Evolutionary conservation across 1,284 basidiomycete species (phyloP), one percentile per base, ranked within the genome.

Genomic region (Boletus smithii): DNA sequence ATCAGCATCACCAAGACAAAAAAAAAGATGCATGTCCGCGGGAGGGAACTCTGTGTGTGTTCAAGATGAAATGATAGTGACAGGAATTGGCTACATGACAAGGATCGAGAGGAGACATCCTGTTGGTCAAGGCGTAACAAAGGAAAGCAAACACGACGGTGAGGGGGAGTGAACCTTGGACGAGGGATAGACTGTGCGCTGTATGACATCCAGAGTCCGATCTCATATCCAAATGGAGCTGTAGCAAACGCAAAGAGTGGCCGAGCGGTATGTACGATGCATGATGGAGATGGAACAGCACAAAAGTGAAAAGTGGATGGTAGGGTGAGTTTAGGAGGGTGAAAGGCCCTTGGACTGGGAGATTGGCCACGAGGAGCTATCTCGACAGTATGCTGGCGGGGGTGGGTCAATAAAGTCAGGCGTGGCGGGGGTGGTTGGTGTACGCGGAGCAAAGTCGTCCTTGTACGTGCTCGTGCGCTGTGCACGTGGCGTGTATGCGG

Each of bases 351-450:
- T 27, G 24, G 42, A 9, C 1, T 29, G 14, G 17, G n/a, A 20
- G 20, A 20, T 11, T 7, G 34, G 27, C 44, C 23, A 39, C 23
- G 41, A 11, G 10, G 39, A 2, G 24, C 36, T 36, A 7, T 64
- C 59, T 14, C 46, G 52, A 31, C 49, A 51, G 34, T 63, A 67
- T 4, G 52, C 65, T 0, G 62, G 65, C 10, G 62, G 65, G 16
- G 62, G 61, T 6, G 43, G 50, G 14, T 66, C 61, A 26, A 67
- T 38, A 9, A 44, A 37, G 22, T 60, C 42, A 1, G 54, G 54
- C 0, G 61, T 52, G 10, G 50, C 42, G 1, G 54, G 54, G 0
- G 61, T 52, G 10, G 50, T 45, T 11, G 60, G 60, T 1, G 60
- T 62, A 18, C 34, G 42, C 1, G 50, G 49, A 9, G 38, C n/a